Base-by-base conservation (phyloP, 352 stramenopile species). In the Phytophthora sansomeana region DNA sequence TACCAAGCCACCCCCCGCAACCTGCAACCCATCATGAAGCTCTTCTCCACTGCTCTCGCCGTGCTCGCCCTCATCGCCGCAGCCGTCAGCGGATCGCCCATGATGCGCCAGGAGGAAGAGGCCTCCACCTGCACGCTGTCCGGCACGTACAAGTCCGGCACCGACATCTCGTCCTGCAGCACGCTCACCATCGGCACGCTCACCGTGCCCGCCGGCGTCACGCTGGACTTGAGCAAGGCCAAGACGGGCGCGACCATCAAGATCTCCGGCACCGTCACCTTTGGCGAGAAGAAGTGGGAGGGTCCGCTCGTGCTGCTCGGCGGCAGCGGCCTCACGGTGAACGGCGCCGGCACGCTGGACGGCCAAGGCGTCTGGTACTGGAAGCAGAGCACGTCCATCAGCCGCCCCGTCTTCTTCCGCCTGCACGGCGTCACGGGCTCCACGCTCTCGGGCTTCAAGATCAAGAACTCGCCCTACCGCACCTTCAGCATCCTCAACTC, bases 281-380 rank as follows among this genome's bases (percentile, higher is more conserved):
- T 77, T 46, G 69, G 63, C 52, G 55, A 43, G 24, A 69, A 77
- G 48, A 33, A 58, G 28, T 77, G 63, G 63, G 63, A 51, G 1
- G 69, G 69, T 11, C 69, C 63, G 38, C 63, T 77, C 30, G 38
- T 78, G 30, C 47, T 64, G 41, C 47, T 77, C 16, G 50, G 58
- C 21, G 69, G 63, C n/a, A 62, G 39, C 1, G 64, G 56, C 46
- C 47, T 77, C 26, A 67, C 30, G 30, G 59, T 77, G 21, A 39
- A 26, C 4, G 69, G 69, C 10, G 6, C 63, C 9, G 70, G 70
- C 28, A 74, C 66, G 7, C 58, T 78, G 19, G 66, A 78, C 41
- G 70, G 70, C 36, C 65, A 78, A 38, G 65, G 70, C 10, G 19
- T 44, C 38, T 72, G 58, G 65, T 78, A 78, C 64, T 77, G 69